Percentiles rank a stretch among this genome's conserved stretches.
phyloP scores from a whole-genome alignment of 768 basidiomycete species.

The Boletus rubroflammeus region DNA sequence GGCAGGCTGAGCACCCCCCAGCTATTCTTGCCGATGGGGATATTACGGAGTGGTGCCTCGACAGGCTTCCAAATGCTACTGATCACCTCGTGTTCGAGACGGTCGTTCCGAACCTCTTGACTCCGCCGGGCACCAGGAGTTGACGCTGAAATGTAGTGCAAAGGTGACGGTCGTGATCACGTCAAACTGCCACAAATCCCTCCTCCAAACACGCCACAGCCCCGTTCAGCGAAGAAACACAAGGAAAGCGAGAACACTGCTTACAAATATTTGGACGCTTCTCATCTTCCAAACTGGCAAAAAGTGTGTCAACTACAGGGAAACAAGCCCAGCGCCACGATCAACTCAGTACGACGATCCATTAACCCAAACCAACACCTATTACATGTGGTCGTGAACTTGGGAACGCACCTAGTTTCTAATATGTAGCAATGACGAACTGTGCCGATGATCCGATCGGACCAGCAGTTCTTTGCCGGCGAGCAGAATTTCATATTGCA shows the following conservation, averaged over 20 bases:
- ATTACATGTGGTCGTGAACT: too few relatives aligned
- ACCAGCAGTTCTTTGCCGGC: too few relatives aligned
- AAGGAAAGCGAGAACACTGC: neutral
- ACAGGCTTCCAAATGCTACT: conserved; percentile 27
- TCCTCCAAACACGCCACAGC: neutral
- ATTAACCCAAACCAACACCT: conserved; percentile 1
- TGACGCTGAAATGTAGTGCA: conserved; percentile 11
- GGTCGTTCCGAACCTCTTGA: conserved; percentile 14
- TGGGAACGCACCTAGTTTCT: neutral
- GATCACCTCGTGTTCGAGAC: conserved; percentile 24
- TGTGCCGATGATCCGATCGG: neutral
- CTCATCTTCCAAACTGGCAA: neutral
- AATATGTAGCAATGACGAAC: conserved; percentile 1
- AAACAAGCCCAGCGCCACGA: neutral
- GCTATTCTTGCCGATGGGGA: neutral
- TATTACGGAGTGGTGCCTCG: conserved; percentile 21
- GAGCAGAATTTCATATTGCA: too few relatives aligned
- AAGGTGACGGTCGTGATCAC: conserved; percentile 5
- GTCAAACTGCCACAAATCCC: conserved; percentile 3
- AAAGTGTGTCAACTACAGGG: neutral
- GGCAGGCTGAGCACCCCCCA: neutral
- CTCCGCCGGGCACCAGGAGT: conserved; percentile 1
- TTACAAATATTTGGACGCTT: neutral
- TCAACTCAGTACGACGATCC: neutral
- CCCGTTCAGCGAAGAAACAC: neutral